Percentiles rank a stretch among this genome's conserved stretches.
phyloP scores from a whole-genome alignment of 805 yeast species.

The Hanseniaspora lindneri region DNA sequence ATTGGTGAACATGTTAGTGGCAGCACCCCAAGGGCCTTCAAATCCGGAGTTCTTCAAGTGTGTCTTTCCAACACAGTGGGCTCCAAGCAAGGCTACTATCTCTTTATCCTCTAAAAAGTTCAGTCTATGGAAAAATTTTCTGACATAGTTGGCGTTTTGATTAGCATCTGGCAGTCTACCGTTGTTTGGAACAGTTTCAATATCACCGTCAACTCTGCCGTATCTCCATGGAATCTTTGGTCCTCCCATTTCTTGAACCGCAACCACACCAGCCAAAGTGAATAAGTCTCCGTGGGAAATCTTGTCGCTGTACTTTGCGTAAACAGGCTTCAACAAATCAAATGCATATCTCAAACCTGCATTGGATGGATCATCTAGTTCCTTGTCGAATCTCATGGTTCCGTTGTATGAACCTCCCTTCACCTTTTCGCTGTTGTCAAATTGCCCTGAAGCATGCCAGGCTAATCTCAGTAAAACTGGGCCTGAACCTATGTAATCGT shows the following conservation, averaged over 20 bases:
- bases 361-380: constrained; percentile 46
- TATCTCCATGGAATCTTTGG: constrained; percentile 74
- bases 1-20: constrained; percentile 62
- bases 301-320: constrained; percentile 49
- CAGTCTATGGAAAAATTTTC: constrained; percentile 50
- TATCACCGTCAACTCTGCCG: constrained; percentile 56
- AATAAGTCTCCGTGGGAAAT: constrained; percentile 67
- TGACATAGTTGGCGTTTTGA: constrained; percentile 51
- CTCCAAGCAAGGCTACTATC: constrained; percentile 62
- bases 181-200: constrained; percentile 43
- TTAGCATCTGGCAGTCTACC: constrained; percentile 69
- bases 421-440: constrained; percentile 41
- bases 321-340: constrained; percentile 44
- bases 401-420: constrained; percentile 65
- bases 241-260: constrained; percentile 68
- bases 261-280: constrained; percentile 68
- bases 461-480: constrained; percentile 71
- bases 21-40: constrained; percentile 85
- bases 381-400: constrained; percentile 45
- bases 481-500: constrained; percentile 57
- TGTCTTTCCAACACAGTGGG: constrained; percentile 68
- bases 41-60: constrained; percentile 60
- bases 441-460: constrained; percentile 85
- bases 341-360: constrained; percentile 52
- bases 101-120: constrained; percentile 55